Evolutionary conservation across 2,329 filamentous ascomycete species (phyloP).

Genomic region (Phialophora macrospora): DNA sequence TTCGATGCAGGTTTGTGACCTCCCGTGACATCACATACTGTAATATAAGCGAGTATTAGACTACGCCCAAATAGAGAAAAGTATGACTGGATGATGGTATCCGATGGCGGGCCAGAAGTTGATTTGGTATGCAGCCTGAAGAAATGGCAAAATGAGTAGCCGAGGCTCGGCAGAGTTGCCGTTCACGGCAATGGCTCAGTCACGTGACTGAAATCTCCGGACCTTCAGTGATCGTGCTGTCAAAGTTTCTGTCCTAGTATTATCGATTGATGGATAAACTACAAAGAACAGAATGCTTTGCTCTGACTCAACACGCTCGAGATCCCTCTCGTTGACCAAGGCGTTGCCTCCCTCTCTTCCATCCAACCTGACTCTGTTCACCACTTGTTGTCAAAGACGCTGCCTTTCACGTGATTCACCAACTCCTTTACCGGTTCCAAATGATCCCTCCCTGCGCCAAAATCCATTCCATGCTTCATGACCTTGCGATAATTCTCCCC

Average conservation of each 20-base stretch:
- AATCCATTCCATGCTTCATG: slow-evolving; percentile 58
- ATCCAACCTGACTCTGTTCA: slow-evolving; percentile 29
- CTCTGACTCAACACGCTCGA: not conserved
- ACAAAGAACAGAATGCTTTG: slow-evolving; percentile 13
- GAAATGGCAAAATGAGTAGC: not conserved
- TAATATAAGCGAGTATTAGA: not conserved
- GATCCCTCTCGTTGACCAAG: slow-evolving; percentile 3
- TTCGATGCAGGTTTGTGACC: slow-evolving; percentile 3
- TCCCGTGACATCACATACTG: slow-evolving; percentile 19
- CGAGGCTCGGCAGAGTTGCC: slow-evolving; percentile 9
- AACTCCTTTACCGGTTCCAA: slow-evolving; percentile 57
- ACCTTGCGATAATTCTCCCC: slow-evolving; percentile 61
- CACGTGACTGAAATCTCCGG: not conserved
- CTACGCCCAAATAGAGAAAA: slow-evolving; percentile 3
- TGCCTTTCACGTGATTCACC: slow-evolving; percentile 57
- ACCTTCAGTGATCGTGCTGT: not conserved
- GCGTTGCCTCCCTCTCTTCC: not conserved
- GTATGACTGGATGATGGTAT: slow-evolving; percentile 2
- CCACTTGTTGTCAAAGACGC: slow-evolving; percentile 56
- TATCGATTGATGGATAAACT: not conserved
- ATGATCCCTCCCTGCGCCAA: slow-evolving; percentile 53
- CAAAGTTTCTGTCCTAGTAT: slow-evolving; percentile 2
- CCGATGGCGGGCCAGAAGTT: not conserved
- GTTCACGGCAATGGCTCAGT: not conserved
- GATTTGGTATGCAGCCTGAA: not conserved